Percentiles rank a stretch among this genome's conserved stretches.
Conservation (phyloP, 805 yeast genomes). For the Candida koratica region DNA sequence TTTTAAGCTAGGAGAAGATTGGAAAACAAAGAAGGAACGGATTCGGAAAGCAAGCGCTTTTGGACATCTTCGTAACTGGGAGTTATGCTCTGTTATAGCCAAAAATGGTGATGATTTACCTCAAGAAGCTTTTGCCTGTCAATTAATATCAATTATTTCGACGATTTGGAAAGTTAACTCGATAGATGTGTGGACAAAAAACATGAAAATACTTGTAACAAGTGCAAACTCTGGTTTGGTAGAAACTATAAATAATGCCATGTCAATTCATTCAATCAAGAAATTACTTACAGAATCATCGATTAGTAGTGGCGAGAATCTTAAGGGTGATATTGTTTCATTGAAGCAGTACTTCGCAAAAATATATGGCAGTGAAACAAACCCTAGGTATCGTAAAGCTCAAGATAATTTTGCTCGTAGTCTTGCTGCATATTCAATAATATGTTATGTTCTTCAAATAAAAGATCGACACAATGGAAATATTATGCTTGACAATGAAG, state of each 20-base stretch:
- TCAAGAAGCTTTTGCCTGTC: slow-evolving; percentile 98
- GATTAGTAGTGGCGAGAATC: slow-evolving; percentile 57
- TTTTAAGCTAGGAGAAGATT: slow-evolving; percentile 90
- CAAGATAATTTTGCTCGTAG: slow-evolving; percentile 83
- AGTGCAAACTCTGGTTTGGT: slow-evolving; percentile 89
- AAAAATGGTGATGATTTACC: slow-evolving; percentile 94
- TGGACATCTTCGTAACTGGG: slow-evolving; percentile 93
- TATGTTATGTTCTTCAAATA: slow-evolving; percentile 85
- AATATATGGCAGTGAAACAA: slow-evolving; percentile 64
- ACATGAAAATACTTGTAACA: slow-evolving; percentile 88
- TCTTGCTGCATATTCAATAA: slow-evolving; percentile 86
- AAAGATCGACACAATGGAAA: slow-evolving; percentile 98
- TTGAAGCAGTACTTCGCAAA: slow-evolving; percentile 73
- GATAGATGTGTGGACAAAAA: slow-evolving; percentile 84
- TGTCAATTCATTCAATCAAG: slow-evolving; percentile 90
- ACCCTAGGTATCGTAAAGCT: slow-evolving; percentile 61
- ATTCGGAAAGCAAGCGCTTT: slow-evolving; percentile 72
- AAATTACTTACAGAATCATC: slow-evolving; percentile 82
- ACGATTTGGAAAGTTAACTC: slow-evolving; percentile 71
- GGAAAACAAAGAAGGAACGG: slow-evolving; percentile 78
- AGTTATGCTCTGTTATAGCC: slow-evolving; percentile 89
- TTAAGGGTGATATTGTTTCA: slow-evolving; percentile 66
- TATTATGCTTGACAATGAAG: slow-evolving; percentile 93
- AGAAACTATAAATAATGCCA: slow-evolving; percentile 92
- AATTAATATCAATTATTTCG: slow-evolving; percentile 81